Conservation (phyloP, 768 basidiomycete genomes). For the Suillus placidus region DNA sequence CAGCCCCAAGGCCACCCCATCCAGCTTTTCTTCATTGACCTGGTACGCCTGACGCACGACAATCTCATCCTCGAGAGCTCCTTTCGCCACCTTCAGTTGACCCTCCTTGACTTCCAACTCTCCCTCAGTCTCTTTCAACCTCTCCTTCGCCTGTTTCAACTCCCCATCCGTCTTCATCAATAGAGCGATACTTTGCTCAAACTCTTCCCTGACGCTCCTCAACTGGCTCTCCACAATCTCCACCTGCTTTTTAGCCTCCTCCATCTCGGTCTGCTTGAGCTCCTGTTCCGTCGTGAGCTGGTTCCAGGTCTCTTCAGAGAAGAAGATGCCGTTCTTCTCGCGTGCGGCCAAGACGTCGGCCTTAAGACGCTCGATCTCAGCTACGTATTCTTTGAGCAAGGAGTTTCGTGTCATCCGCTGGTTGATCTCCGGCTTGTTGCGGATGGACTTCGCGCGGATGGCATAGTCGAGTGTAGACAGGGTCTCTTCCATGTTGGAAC, state of each 20-base stretch:
- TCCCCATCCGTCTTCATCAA: slow-evolving; percentile 78
- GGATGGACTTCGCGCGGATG: slow-evolving; percentile 90
- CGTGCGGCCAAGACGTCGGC: slow-evolving; percentile 87
- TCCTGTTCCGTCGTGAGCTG: slow-evolving; percentile 81
- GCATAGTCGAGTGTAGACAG: slow-evolving; percentile 98
- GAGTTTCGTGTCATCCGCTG: slow-evolving; percentile 92
- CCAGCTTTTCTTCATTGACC: slow-evolving; percentile 67
- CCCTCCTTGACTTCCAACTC: slow-evolving; percentile 55
- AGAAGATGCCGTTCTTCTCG: slow-evolving; percentile 95
- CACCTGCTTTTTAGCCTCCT: slow-evolving; percentile 82
- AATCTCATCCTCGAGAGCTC: slow-evolving; percentile 76
- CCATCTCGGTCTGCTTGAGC: slow-evolving; percentile 71
- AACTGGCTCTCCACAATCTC: slow-evolving; percentile 85
- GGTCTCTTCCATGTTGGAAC: slow-evolving; percentile 95
- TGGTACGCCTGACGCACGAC: slow-evolving; percentile 79
- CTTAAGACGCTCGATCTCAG: slow-evolving; percentile 92
- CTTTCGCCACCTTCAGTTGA: slow-evolving; percentile 60
- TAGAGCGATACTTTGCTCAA: slow-evolving; percentile 83
- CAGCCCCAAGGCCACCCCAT: slow-evolving; percentile 72
- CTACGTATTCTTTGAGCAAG: slow-evolving; percentile 90
- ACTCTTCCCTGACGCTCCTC: slow-evolving; percentile 81
- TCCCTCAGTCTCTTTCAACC: slow-evolving; percentile 53
- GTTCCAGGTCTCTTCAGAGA: slow-evolving; percentile 89
- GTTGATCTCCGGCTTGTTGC: slow-evolving; percentile 94
- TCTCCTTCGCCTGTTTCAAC: slow-evolving; percentile 61